Evolutionary conservation across 176 grass and related monocot species (phyloP).

Genomic region (Eragrostis nindensis): DNA sequence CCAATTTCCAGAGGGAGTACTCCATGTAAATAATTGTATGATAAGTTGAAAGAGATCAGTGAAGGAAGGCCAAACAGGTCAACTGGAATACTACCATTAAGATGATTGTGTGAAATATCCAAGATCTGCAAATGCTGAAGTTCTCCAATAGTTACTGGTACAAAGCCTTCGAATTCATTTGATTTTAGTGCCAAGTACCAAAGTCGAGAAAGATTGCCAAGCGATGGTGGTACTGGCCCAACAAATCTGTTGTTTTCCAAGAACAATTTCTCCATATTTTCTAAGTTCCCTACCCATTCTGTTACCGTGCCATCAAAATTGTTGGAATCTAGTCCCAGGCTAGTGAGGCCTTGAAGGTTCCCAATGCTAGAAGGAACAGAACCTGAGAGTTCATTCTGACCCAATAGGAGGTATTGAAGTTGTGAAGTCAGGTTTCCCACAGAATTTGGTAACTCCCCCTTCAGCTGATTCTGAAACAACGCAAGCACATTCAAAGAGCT

Average conservation of each 20-base stretch:
- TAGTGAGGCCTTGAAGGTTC: conserved; percentile 35
- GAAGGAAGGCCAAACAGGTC: conserved; percentile 1
- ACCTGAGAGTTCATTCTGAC: conserved; percentile 17
- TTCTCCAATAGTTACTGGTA: conserved; percentile 11
- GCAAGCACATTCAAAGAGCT: conserved; percentile 17
- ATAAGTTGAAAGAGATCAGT: conserved; percentile 23
- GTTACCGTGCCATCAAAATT: conserved; percentile 19
- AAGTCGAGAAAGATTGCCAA: conserved; percentile 14
- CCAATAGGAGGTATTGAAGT: conserved; percentile 32
- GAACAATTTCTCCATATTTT: conserved; percentile 22
- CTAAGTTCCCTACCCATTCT: conserved; percentile 18
- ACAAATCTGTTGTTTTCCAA: conserved; percentile 17
- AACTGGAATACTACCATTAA: conserved; percentile 23
- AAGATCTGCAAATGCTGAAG: conserved; percentile 28
- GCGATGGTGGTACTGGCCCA: conserved; percentile 11
- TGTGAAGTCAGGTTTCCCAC: conserved; percentile 31
- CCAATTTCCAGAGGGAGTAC: conserved; percentile 19
- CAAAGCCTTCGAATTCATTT: conserved; percentile 13
- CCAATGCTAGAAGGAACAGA: conserved; percentile 31
- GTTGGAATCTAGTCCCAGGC: conserved; percentile 29
- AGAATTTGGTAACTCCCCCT: conserved; percentile 28
- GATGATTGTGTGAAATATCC: conserved; percentile 20
- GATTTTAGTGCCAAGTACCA: not conserved
- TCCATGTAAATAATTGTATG: conserved; percentile 18
- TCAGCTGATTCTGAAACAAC: conserved; percentile 23